Conservation (phyloP, 1,139 yeast genomes). For the Sugiyamaella sp. region DNA sequence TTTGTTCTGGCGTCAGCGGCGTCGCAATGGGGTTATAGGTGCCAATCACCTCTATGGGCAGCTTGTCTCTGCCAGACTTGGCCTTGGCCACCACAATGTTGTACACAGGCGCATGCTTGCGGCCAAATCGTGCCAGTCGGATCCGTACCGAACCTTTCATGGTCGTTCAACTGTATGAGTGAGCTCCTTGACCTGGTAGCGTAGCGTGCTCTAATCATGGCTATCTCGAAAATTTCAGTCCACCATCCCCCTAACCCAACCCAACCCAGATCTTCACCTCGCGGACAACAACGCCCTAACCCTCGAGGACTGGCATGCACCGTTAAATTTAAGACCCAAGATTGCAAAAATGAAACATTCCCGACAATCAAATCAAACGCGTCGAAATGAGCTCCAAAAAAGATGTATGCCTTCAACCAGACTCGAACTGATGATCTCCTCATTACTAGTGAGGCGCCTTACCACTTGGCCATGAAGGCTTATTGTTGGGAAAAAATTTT, state of each 20-base stretch:
- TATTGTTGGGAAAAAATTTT: not conserved
- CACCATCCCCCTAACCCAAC: not conserved
- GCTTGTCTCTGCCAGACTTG: constrained; percentile 70
- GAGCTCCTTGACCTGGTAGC: too few relatives aligned
- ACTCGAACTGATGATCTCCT: constrained; percentile 88
- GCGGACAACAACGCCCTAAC: too few relatives aligned
- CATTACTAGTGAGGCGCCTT: constrained; percentile 93
- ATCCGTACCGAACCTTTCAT: constrained; percentile 55
- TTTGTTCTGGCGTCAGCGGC: constrained; percentile 64
- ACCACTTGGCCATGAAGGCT: constrained; percentile 81
- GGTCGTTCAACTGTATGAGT: constrained; percentile 10
- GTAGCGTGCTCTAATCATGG: not conserved
- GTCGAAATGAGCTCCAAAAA: constrained; percentile 28
- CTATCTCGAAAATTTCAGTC: not conserved
- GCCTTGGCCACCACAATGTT: constrained; percentile 88
- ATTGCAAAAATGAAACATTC: constrained; percentile 14
- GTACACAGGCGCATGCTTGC: constrained; percentile 83
- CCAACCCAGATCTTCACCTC: not conserved
- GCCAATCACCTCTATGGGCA: constrained; percentile 94
- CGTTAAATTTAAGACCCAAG: not conserved
- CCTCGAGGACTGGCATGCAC: not conserved
- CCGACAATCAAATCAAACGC: not conserved
- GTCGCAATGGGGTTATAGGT: constrained; percentile 86
- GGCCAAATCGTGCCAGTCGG: constrained; percentile 90
- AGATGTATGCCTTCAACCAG: constrained; percentile 68